These are phyloP conservation scores for Guillardia theta DNA, from an alignment of 78 protist genomes.

Conservation along the genomic window DNA sequence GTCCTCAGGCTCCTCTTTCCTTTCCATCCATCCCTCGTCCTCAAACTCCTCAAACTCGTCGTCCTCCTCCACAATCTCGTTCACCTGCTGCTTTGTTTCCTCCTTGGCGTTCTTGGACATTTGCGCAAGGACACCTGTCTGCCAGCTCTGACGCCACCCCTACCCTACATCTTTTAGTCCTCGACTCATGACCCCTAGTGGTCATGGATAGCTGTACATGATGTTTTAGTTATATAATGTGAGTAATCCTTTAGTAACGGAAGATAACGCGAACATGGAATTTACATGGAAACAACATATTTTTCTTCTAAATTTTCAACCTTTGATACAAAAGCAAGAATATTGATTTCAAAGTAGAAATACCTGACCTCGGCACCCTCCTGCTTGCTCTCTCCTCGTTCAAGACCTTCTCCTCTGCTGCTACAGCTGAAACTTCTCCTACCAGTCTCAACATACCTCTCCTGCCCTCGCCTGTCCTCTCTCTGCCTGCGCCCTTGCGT, in stretches of 20 bases:
- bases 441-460: too few species aligned
- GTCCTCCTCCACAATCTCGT: constrained; percentile 33
- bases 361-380: too few species aligned
- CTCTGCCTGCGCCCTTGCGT: too few species aligned
- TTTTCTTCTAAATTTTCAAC: too few species aligned
- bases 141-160: not conserved
- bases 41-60: constrained; percentile 40
- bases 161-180: not conserved
- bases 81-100: not conserved
- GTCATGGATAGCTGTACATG: not conserved
- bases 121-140: not conserved
- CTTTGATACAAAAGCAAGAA: too few species aligned
- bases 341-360: too few species aligned
- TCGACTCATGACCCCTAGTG: not conserved
- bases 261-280: not conserved
- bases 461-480: too few species aligned
- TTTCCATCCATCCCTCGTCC: not conserved
- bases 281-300: not conserved
- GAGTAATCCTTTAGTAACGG: not conserved
- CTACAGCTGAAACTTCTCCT: too few species aligned
- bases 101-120: not conserved
- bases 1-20: constrained; percentile 25
- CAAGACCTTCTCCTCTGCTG: too few species aligned
- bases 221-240: not conserved
- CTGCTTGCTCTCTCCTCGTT: too few species aligned